phyloP scores from a whole-genome alignment of 2,329 filamentous ascomycete genomes.

The Gaeumannomyces sp. region DNA sequence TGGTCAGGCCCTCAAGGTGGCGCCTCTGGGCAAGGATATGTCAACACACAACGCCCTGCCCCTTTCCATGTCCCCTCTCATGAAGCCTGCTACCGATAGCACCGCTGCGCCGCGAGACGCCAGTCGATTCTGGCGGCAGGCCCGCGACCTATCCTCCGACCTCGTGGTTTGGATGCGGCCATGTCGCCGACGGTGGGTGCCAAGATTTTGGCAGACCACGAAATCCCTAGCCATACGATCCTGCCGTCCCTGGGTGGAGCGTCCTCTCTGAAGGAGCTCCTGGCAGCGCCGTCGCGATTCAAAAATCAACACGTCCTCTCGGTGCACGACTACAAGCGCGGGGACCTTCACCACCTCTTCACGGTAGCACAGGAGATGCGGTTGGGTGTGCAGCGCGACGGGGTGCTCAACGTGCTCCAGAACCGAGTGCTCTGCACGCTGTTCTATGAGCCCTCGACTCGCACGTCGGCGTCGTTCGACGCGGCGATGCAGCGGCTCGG shows the following conservation, averaged over 20 bases:
- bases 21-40: conserved; percentile 65
- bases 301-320: conserved; percentile 87
- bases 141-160: conserved; percentile 27
- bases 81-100: conserved; percentile 44
- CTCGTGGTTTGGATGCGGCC: conserved; percentile 29
- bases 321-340: conserved; percentile 80
- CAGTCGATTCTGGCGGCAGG: conserved; percentile 26
- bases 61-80: conserved; percentile 33
- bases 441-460: conserved; percentile 96
- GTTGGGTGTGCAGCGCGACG: conserved; percentile 85
- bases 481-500: conserved; percentile 97
- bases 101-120: conserved; percentile 20
- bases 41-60: conserved; percentile 55
- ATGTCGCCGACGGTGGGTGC: conserved; percentile 32
- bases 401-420: conserved; percentile 79
- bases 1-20: conserved; percentile 52
- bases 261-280: conserved; percentile 54
- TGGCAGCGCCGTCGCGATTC: conserved; percentile 73
- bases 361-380: conserved; percentile 98
- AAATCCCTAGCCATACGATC: not conserved
- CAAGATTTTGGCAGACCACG: not conserved
- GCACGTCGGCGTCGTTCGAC: conserved; percentile 93
- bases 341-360: conserved; percentile 89
- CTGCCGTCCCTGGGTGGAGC: not conserved
- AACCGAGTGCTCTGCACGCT: conserved; percentile 83